Conservation (phyloP, 192 early-diverging fungal genomes). For the Allomyces macrogynus region DNA sequence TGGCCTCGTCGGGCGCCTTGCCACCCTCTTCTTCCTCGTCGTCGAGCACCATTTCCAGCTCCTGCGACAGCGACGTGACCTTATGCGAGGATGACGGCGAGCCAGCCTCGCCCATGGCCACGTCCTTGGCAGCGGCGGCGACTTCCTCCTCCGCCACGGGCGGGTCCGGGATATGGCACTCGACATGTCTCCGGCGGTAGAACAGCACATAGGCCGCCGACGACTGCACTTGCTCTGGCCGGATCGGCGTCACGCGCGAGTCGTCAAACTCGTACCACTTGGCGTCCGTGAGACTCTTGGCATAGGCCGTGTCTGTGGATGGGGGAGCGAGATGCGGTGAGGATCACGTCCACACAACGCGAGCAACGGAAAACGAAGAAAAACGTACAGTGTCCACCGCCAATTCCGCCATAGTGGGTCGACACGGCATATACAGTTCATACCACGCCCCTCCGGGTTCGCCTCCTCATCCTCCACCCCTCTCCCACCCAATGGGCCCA, state of each 20-base stretch:
- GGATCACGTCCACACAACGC: conserved; percentile 11
- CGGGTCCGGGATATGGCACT: too few species aligned
- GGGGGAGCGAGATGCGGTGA: conserved; percentile 7
- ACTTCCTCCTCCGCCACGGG: too few species aligned
- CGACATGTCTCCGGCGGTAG: conserved; percentile 15
- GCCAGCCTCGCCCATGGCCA: too few species aligned
- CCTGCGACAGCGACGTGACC: too few species aligned
- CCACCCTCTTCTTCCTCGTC: too few species aligned
- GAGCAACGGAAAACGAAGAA: conserved; percentile 4
- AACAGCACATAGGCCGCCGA: conserved; percentile 41
- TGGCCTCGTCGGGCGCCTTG: too few species aligned
- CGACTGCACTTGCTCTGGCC: conserved; percentile 14
- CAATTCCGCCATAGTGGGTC: conserved; percentile 57
- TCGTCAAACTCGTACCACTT: conserved; percentile 82
- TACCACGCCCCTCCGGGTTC: conserved; percentile 24
- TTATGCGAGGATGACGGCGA: too few species aligned
- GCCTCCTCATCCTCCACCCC: neutral
- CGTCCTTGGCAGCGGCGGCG: too few species aligned
- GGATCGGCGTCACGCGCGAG: conserved; percentile 39
- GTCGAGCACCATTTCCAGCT: too few species aligned
- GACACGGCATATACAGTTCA: conserved; percentile 65
- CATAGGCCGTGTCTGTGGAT: conserved; percentile 34
- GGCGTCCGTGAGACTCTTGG: conserved; percentile 30
- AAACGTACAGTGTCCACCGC: conserved; percentile 40
- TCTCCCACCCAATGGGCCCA: conserved; percentile 1